Evolutionary conservation across 2,329 filamentous ascomycete species (phyloP), one percentile per base, ranked within the genome.

Genomic region (Blastomyces parvus): DNA sequence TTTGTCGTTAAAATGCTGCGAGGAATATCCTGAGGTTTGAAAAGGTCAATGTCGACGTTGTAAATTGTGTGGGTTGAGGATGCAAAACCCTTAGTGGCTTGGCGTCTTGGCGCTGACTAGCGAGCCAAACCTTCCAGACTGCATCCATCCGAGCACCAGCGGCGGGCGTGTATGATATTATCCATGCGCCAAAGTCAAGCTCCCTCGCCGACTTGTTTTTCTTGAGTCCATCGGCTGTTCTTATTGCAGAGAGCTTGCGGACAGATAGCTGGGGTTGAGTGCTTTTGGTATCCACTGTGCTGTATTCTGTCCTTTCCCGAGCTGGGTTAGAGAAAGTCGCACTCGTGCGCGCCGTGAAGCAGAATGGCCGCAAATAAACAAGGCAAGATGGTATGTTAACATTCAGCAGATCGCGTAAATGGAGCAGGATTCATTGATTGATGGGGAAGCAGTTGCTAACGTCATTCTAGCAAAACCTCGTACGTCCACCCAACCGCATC

Each of bases 331-430:
- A 75, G 63, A 76, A 33, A 78, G 78, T 76, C 78, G 77, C 78
- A 77, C 73, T 74, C 74, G 77, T 78, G 78, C 76, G 78, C 68
- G 66, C 68, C 63, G 52, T 61, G 66, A 70, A 67, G 66, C 74
- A 86, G 77, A 70, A 88, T 87, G 86, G 85, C 87, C 76, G 73
- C 77, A 67, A 93, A 96, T 85, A 96, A 96, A 80, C 92, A 97
- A 80, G 94, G 94, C 80, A 97, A 99, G 85, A 97, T 99, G 94
- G 94, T 97, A 83, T 84, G 90, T 87, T 65, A 64, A 66, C 68
- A 68, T 71, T 71, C 69, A 64, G 67, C 62, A 71, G 75, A 70
- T 58, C 75, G 72, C 75, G 68, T 73, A 74, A 74, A 71, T 42
- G 77, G 46, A 50, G 11, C 74, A 78, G 77, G 68, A 73, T 73